A percentile compares a stretch with the other conserved stretches of the same genome.
These are phyloP conservation scores for Monascus purpureus DNA, from an alignment of 495 filamentous ascomycete species.

Conservation along the genomic window DNA sequence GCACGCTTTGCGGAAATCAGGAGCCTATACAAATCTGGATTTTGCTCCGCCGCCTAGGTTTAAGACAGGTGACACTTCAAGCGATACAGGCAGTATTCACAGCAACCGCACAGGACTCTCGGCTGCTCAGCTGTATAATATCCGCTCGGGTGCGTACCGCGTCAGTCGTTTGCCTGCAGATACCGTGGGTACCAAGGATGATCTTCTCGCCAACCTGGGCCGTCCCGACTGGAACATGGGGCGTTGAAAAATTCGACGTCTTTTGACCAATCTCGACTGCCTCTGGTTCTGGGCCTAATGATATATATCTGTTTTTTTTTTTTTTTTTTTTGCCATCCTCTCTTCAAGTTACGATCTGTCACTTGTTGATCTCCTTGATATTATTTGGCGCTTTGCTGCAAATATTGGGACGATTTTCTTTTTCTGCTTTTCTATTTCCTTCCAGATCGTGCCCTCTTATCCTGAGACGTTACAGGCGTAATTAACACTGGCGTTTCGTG, in stretches of 20 bases:
- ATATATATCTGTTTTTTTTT: conserved; percentile 19
- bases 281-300: conserved; percentile 13
- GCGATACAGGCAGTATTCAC: conserved; percentile 81
- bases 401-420: no score
- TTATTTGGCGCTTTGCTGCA: neutral
- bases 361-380: conserved; percentile 8
- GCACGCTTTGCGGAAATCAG: conserved; percentile 75
- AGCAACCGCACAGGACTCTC: conserved; percentile 76
- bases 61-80: conserved; percentile 52
- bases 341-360: conserved; percentile 19
- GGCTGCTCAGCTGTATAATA: conserved; percentile 51
- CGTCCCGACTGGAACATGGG: conserved; percentile 68
- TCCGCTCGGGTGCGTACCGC: conserved; percentile 80
- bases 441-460: neutral
- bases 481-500: neutral
- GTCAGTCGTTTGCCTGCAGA: conserved; percentile 75
- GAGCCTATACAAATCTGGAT: conserved; percentile 79
- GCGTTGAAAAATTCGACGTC: no score
- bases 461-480: neutral
- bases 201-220: conserved; percentile 51
- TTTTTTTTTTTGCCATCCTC: conserved; percentile 17
- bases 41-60: conserved; percentile 90
- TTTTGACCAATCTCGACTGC: conserved; percentile 1
- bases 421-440: no score
- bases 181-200: conserved; percentile 66